Evolutionary conservation across 75 land plant species (phyloP).

Genomic region (Sequoia sempervirens): DNA sequence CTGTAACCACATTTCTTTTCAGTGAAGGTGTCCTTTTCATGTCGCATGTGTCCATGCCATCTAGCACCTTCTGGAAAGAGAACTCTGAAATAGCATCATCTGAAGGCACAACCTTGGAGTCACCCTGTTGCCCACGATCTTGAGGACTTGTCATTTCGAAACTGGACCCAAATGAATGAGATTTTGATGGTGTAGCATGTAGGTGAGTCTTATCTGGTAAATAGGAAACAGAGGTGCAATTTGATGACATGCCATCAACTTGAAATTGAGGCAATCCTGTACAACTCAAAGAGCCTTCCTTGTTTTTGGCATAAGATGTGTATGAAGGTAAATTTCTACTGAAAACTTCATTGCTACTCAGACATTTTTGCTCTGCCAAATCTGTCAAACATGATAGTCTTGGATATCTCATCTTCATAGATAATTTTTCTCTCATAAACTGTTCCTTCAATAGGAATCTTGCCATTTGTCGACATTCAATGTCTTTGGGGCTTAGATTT

Average conservation of each 20-base stretch:
- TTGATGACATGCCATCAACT: neutral
- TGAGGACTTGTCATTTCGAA: constrained; percentile 2
- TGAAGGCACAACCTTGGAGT: neutral
- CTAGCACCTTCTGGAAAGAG: neutral
- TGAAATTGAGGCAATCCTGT: neutral
- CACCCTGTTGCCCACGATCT: neutral
- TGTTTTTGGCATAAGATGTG: neutral
- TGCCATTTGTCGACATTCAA: neutral
- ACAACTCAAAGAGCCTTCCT: neutral
- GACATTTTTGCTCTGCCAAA: neutral
- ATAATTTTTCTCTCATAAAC: neutral
- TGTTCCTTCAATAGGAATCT: constrained; percentile 3
- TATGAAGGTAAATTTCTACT: neutral
- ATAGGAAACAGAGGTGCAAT: neutral
- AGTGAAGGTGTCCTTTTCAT: neutral
- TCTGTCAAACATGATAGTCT: constrained; percentile 2
- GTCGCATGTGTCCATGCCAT: neutral
- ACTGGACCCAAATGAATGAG: neutral
- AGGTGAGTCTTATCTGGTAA: neutral
- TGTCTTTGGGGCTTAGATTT: neutral
- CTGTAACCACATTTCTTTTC: constrained; percentile 1
- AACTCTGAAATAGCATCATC: constrained; percentile 4
- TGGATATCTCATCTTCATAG: neutral
- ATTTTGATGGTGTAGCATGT: neutral
- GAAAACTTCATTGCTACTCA: neutral